Evolutionary conservation across 129 eudicot genomes (phyloP), one percentile per base, ranked within the genome.

Genomic region (Artemisia annua): DNA sequence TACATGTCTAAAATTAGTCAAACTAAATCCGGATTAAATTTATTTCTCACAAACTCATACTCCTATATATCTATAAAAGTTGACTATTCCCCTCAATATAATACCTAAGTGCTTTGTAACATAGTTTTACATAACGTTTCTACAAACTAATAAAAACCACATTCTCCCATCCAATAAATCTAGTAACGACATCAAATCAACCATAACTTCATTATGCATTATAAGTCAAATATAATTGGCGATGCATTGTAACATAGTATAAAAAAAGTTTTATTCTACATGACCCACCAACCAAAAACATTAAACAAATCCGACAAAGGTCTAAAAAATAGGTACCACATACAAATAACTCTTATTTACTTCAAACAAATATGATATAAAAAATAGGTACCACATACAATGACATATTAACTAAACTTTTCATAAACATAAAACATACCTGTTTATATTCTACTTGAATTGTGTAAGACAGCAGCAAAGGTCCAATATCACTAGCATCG

Each of bases 381-480:
- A 6, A 60, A 44, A 16, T 24, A 24, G 56, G 44, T 4, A 24
- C 64, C 48, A 74, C 22, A 52, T 13, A 60, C 66, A 57, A 57
- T 57, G 18, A 60, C 16, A 28, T 35, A 43, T 3, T 48, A 35
- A 35, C 44, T 35, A 35, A 35, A 35, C 44, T 35, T 35, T 28
- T 28, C 11, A 61, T 7, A 73, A 49, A 57, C 35, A 28, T 54
- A 67, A 68, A n/a, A 61, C 9, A 24, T 48, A 76, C 98, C 97
- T 94, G 98, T 75, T 90, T 94, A 86, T 94, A 90, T 59, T 86
- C 86, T 11, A 94, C 66, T 46, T 90, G 87, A 83, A 94, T 94
- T 12, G 91, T 88, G 85, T 94, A 94, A 17, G 98, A 84, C 30
- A 94, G 85, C 75, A 87, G 96, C 84, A 94, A 75, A 16, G 98